Percentiles rank a stretch among this genome's conserved stretches.
Evolutionary conservation across 163 green algal species (phyloP).

Genomic region (Chlamydomonas reinhardtii): DNA sequence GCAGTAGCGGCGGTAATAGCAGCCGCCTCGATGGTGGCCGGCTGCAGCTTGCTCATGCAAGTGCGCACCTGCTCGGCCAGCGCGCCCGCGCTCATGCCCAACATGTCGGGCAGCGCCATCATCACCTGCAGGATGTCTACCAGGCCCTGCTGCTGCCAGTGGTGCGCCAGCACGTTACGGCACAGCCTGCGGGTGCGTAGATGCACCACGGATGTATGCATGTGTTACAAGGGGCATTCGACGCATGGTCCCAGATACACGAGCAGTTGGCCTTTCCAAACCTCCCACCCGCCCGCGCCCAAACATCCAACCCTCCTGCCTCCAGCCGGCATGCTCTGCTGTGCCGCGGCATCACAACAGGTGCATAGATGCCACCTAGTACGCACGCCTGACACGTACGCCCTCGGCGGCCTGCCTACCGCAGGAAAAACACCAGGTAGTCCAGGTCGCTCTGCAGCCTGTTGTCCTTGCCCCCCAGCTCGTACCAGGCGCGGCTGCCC

Average conservation of each 20-base stretch:
- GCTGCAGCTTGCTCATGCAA: too few relatives aligned
- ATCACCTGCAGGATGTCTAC: too few relatives aligned
- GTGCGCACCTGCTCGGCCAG: too few relatives aligned
- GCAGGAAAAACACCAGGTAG: neutral
- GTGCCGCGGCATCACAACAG: too few relatives aligned
- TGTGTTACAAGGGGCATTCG: neutral
- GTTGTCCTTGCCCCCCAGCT: neutral
- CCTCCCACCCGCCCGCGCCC: neutral
- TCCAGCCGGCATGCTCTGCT: too few relatives aligned
- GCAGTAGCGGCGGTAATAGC: too few relatives aligned
- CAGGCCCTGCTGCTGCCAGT: neutral
- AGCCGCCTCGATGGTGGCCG: too few relatives aligned
- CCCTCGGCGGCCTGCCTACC: neutral
- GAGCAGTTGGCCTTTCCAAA: neutral
- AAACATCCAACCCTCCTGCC: neutral
- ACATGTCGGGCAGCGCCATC: too few relatives aligned
- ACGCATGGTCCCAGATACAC: neutral
- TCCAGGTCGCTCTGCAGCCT: neutral
- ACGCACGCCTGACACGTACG: too few relatives aligned
- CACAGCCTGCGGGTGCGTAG: neutral
- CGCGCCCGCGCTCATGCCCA: too few relatives aligned
- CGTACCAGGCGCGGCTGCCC: neutral
- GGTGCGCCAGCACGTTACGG: neutral
- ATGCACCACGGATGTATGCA: neutral
- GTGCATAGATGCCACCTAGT: too few relatives aligned